A percentile compares a stretch with the other conserved stretches of the same genome.
phyloP scores from a whole-genome alignment of 2,329 filamentous ascomycete species.

The Cryphonectria carpinicola region DNA sequence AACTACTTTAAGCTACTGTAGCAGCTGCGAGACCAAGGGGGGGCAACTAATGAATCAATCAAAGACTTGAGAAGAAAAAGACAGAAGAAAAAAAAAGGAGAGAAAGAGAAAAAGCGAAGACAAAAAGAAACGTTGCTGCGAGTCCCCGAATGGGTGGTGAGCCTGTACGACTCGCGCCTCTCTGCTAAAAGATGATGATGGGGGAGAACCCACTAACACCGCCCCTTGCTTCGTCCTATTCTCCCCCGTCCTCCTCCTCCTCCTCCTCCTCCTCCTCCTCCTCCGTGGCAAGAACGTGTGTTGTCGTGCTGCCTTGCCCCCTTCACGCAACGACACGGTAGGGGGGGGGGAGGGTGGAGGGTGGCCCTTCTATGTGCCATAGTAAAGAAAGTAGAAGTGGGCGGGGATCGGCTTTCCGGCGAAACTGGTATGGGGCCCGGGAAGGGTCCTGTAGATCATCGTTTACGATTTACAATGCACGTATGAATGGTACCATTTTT shows the following conservation, averaged over 20 bases:
- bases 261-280: not conserved
- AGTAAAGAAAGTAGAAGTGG: not conserved
- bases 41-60: not conserved
- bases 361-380: not conserved
- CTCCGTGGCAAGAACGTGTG: not conserved
- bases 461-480: not conserved
- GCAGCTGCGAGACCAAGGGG: not conserved
- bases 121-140: not conserved
- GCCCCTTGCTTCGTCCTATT: not conserved
- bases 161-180: not conserved
- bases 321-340: too few species aligned
- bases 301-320: not conserved
- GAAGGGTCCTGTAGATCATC: not conserved
- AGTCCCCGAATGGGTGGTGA: not conserved
- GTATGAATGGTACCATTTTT: conserved; percentile 1
- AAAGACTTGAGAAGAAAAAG: not conserved
- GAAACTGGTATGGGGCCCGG: not conserved
- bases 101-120: too few species aligned
- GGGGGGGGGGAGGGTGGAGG: too few species aligned
- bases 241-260: not conserved
- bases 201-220: not conserved
- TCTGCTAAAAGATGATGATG: not conserved
- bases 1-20: too few species aligned
- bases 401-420: not conserved
- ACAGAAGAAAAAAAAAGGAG: not conserved